phyloP scores from a whole-genome alignment of 768 basidiomycete species.

The Podaxis carcinomalis region DNA sequence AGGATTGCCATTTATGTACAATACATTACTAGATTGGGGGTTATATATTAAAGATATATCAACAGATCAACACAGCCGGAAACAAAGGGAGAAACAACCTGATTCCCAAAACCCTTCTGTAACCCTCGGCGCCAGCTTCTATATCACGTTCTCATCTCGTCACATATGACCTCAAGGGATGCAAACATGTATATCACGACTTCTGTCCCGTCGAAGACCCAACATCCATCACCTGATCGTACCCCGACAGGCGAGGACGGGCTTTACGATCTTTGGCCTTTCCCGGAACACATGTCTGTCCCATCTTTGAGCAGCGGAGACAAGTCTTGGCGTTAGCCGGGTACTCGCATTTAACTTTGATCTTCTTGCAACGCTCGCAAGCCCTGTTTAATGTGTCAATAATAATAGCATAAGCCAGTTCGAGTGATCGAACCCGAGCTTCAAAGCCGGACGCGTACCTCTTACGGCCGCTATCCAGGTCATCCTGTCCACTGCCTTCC shows the following conservation, averaged over 20 bases:
- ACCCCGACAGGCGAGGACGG: slow-evolving; percentile 1
- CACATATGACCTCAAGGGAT: neutral
- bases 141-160: neutral
- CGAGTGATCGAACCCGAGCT: neutral
- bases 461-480: slow-evolving; percentile 1
- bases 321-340: neutral
- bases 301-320: slow-evolving; percentile 4
- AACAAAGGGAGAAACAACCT: neutral
- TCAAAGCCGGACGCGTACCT: neutral
- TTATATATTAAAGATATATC: neutral
- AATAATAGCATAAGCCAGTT: too few species aligned
- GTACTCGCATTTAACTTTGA: slow-evolving; percentile 11
- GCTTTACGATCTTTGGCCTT: slow-evolving; percentile 1
- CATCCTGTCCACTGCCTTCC: neutral
- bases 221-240: slow-evolving; percentile 9
- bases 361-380: slow-evolving; percentile 11
- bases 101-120: neutral
- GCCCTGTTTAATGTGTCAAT: neutral
- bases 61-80: neutral
- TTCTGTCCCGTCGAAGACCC: neutral
- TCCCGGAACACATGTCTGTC: slow-evolving; percentile 4
- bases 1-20: slow-evolving; percentile 5
- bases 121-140: neutral
- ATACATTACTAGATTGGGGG: slow-evolving; percentile 1
- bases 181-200: neutral